Base-by-base conservation (phyloP, 768 basidiomycete species). In the Tricholoma hemisulphureum region DNA sequence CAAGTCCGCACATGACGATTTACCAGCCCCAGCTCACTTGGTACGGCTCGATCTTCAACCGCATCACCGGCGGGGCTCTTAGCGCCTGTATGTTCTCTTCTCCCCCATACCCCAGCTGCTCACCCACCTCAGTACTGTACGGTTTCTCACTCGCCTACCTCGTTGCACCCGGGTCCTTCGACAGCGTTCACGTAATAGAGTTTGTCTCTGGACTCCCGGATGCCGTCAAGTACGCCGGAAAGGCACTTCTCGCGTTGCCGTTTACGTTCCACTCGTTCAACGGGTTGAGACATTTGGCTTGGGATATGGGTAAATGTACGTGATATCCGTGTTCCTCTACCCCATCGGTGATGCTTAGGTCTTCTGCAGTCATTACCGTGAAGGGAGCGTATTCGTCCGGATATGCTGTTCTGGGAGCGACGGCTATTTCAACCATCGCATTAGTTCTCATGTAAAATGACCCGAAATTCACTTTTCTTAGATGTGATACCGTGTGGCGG, bases 21-120 rank as follows among this genome's bases (percentile, higher is more conserved):
- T 99, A 99, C 77, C 89, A 95, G 68, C 91, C 89, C 2, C 93
- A 98, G 75, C 73, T 98, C 48, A 98, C 96, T 32, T 96, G 93
- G 92, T 13, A 91, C 55, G 81, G 75, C 4, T 97, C 94, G 16
- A 93, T 96, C 65, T 85, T 82, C 37, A 88, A 98, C 75, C 90
- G 97, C 71, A 72, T 82, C n/a, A 90, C 94, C 10, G 97, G 96
- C 58, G 82, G 73, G 7, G 91, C 79, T 9, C 82, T 99, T 50
- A 89, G 90, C 59, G 85, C 80, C 51, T 80, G 93, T 94, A 66
- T 63, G 87, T 85, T 49, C 32, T 23, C 24, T 51, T 18, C 23
- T 34, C 28, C n/a, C 45, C 53, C 51, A 34, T 59, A 8, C 34
- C 10, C 23, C 14, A n/a, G 8, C 18, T 28, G 46, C 14, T 49